phyloP scores from a whole-genome alignment of 2,329 filamentous ascomycete genomes.

The Coleophoma eucalyptorum region DNA sequence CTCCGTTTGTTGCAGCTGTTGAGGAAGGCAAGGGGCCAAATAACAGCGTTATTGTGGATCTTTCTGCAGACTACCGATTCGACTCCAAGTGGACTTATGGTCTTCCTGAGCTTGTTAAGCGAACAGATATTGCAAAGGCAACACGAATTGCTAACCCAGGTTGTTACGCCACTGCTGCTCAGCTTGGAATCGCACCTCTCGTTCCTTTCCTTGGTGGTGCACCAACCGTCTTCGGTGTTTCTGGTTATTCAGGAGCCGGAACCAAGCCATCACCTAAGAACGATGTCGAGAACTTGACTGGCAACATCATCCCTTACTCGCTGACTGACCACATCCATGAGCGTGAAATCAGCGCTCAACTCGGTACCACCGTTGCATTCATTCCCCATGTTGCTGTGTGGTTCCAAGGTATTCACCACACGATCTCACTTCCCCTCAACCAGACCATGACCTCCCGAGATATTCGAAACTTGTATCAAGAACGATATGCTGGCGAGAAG shows the following conservation, averaged over 20 bases:
- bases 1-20: slow-evolving; percentile 88
- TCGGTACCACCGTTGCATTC: slow-evolving; percentile 74
- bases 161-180: slow-evolving; percentile 91
- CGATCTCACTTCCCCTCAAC: slow-evolving; percentile 84
- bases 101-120: slow-evolving; percentile 78
- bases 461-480: slow-evolving; percentile 91
- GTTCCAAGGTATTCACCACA: slow-evolving; percentile 95
- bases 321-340: slow-evolving; percentile 95
- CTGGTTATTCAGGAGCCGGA: slow-evolving; percentile 90
- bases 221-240: slow-evolving; percentile 85
- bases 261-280: slow-evolving; percentile 95
- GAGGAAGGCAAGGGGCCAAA: slow-evolving; percentile 59
- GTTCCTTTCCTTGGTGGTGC: slow-evolving; percentile 71
- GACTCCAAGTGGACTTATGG: slow-evolving; percentile 84
- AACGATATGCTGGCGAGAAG: slow-evolving; percentile 92
- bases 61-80: slow-evolving; percentile 96
- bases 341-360: slow-evolving; percentile 77
- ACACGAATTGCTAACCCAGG: slow-evolving; percentile 89
- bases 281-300: slow-evolving; percentile 73
- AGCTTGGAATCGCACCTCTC: slow-evolving; percentile 82
- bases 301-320: slow-evolving; percentile 90
- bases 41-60: slow-evolving; percentile 79
- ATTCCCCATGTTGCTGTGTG: slow-evolving; percentile 93
- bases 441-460: slow-evolving; percentile 86
- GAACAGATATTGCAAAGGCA: slow-evolving; percentile 71